Evolutionary conservation across 768 basidiomycete species (phyloP), one percentile per base, ranked within the genome.

Genomic region (Trametes cingulata): DNA sequence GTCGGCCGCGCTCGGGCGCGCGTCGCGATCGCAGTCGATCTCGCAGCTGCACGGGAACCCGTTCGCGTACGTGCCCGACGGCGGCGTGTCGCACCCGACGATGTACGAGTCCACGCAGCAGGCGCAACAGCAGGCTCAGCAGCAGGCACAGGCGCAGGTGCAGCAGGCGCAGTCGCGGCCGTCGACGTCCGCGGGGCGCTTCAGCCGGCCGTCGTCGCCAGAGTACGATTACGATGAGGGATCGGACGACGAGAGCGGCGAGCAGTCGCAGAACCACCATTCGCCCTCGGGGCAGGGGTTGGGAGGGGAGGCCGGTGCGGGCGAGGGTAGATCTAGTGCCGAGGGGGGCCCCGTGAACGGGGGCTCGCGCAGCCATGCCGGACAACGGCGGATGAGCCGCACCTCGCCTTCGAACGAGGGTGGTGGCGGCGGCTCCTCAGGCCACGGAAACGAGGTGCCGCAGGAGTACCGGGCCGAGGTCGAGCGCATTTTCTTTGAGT

Each of bases 401-500:
- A 65, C 65, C 48, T 67, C 69, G 36, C 68, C 69, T 33, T 67
- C 71, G 43, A 65, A 65, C 37, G 71, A 71, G 48, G 65, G 71
- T 48, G 65, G 71, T 48, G 65, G 65, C 55, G 56, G 36, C 25
- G 46, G 36, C 25, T 7, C 64, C 17, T 60, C 69, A 8, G 71
- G 66, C 17, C 79, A 81, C 57, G 77, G 74, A 53, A 83, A 82
- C 58, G 90, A 92, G 67, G 82, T 93, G 47, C 90, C 91, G 6
- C 81, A 85, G 59, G 95, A 96, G 72, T 89, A 93, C 66, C 83
- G 85, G 56, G 74, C 78, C 19, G 88, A 92, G 68, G 88, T 98
- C 52, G 94, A 97, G 73, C 84, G 87, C 63, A 87, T 97, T 69
- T 97, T 98, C 75, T 86, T 94, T 69, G 86, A 90, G 64, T 98